Evolutionary conservation across 2,329 filamentous ascomycete species (phyloP).

Genomic region (Pseudogymnoascus sp.): DNA sequence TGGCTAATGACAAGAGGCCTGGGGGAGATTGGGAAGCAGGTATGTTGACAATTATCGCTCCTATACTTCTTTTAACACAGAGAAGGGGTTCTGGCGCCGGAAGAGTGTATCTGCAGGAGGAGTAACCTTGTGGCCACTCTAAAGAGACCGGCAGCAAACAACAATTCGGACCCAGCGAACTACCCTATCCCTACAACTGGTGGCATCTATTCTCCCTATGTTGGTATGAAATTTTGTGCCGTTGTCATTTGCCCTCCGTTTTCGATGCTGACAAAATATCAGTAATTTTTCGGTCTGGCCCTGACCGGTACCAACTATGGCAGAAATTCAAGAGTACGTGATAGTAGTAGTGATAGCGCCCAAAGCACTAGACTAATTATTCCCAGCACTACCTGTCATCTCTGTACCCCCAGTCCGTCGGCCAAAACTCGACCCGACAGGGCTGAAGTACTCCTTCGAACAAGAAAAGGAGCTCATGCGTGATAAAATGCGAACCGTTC

Average conservation of each 20-base stretch:
- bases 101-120: constrained; percentile 66
- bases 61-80: constrained; percentile 12
- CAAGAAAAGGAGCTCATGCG: constrained; percentile 63
- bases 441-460: constrained; percentile 62
- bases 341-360: neutral
- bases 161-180: constrained; percentile 38
- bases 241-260: neutral
- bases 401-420: constrained; percentile 64
- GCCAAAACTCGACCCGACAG: constrained; percentile 62
- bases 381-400: constrained; percentile 55
- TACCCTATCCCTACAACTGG: constrained; percentile 66
- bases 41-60: constrained; percentile 19
- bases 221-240: constrained; percentile 39
- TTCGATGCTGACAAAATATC: neutral
- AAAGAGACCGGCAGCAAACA: constrained; percentile 48
- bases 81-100: constrained; percentile 49
- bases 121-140: constrained; percentile 66
- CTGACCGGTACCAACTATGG: constrained; percentile 54
- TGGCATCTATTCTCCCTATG: constrained; percentile 60
- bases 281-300: constrained; percentile 63
- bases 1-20: constrained; percentile 66
- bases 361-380: neutral
- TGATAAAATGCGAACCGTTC: constrained; percentile 62
- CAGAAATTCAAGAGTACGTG: constrained; percentile 36
- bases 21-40: constrained; percentile 74